These are phyloP conservation scores for Staphylotrichum longicolle DNA, from an alignment of 495 filamentous ascomycete species.

Conservation along the genomic window DNA sequence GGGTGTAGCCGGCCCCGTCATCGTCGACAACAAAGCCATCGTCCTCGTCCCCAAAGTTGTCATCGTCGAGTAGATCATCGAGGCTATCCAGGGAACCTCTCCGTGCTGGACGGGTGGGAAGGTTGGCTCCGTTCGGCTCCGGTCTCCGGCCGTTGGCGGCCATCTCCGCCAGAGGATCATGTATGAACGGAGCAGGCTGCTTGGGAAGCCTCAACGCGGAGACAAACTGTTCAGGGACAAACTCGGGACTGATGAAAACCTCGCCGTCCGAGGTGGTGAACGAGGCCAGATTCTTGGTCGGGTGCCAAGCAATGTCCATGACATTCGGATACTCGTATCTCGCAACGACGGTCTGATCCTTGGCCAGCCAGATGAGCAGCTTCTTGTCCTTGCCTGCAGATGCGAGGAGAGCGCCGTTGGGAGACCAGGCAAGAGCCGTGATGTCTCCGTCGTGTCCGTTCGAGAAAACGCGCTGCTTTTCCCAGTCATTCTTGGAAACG, in stretches of 20 bases:
- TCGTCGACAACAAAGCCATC: constrained; percentile 92
- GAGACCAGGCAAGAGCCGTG: constrained; percentile 86
- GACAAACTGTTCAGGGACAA: constrained; percentile 65
- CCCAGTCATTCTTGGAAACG: constrained; percentile 81
- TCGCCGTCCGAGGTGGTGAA: constrained; percentile 91
- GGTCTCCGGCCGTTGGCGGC: constrained; percentile 61
- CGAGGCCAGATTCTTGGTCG: constrained; percentile 77
- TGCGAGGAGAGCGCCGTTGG: constrained; percentile 84
- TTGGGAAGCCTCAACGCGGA: constrained; percentile 55
- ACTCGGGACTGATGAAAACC: constrained; percentile 80
- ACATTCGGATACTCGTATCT: constrained; percentile 76
- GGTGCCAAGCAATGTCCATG: constrained; percentile 87
- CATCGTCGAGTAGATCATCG: constrained; percentile 54
- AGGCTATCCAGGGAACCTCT: constrained; percentile 47
- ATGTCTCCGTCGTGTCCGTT: constrained; percentile 82
- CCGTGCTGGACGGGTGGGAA: constrained; percentile 36
- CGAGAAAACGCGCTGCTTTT: constrained; percentile 71
- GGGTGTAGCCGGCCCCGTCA: constrained; percentile 86
- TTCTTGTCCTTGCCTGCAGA: constrained; percentile 80
- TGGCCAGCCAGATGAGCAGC: constrained; percentile 84
- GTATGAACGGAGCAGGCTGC: constrained; percentile 81
- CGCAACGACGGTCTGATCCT: constrained; percentile 72
- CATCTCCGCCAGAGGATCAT: constrained; percentile 71
- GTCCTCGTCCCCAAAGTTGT: constrained; percentile 60
- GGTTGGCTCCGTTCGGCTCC: constrained; percentile 56